Conservation (phyloP, 805 yeast genomes). For the Metschnikowia peoriensis region DNA sequence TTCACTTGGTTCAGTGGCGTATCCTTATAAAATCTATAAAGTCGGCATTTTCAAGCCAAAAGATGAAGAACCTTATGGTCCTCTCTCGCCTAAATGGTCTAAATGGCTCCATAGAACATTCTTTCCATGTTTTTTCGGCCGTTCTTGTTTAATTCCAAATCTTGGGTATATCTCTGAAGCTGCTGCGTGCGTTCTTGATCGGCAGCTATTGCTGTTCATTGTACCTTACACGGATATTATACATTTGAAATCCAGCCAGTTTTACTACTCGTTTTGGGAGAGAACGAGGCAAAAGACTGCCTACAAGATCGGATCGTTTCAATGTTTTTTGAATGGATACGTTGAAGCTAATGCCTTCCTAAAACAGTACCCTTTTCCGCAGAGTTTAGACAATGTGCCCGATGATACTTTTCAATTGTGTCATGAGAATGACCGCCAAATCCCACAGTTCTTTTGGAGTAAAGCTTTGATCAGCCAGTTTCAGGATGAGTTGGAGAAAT, state of each 20-base stretch:
- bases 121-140: conserved; percentile 75
- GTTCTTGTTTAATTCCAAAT: conserved; percentile 71
- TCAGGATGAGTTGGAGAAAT: conserved; percentile 60
- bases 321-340: conserved; percentile 58
- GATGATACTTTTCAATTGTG: conserved; percentile 9
- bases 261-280: conserved; percentile 55
- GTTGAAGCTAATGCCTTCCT: conserved; percentile 62
- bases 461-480: conserved; percentile 47
- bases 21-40: conserved; percentile 19
- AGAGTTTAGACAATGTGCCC: conserved; percentile 17
- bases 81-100: conserved; percentile 74
- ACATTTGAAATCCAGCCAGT: conserved; percentile 44
- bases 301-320: conserved; percentile 66
- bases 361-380: conserved; percentile 53
- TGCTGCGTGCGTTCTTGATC: conserved; percentile 66
- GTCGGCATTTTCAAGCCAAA: conserved; percentile 73
- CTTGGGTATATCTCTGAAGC: conserved; percentile 70
- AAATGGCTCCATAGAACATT: conserved; percentile 75
- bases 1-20: conserved; percentile 9
- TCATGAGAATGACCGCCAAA: conserved; percentile 9
- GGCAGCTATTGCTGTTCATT: conserved; percentile 54
- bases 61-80: conserved; percentile 81
- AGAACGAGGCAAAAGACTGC: conserved; percentile 17
- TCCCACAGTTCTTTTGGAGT: conserved; percentile 50
- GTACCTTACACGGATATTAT: conserved; percentile 68